Base-by-base conservation (phyloP, 306 rosid species). In the Citrullus colocynthis region DNA sequence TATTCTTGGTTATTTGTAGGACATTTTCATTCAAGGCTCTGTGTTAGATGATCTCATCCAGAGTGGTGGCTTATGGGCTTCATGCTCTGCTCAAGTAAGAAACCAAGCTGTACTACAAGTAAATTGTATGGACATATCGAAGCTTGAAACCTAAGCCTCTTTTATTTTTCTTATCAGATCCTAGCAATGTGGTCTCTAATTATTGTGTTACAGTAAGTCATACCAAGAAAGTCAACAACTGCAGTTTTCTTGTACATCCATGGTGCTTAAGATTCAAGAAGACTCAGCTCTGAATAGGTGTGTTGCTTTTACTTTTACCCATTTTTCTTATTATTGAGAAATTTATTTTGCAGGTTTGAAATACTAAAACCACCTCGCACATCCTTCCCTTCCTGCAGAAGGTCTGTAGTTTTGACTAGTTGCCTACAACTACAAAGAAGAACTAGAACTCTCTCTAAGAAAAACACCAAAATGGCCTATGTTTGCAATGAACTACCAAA, bases 1-100 rank as follows among this genome's bases (percentile, higher is more conserved):
- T 32, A 45, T 55, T 74, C 39, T 78, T 49, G 57, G 42, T 65
- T 37, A 17, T n/a, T 20, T 79, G 78, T 57, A 75, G 78, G 78
- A 75, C 60, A 48, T 70, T 42, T 73, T 39, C 57, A 37, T 34
- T 54, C 67, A 16, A 32, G 73, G 63, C 71, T 49, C 17, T 32
- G 52, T 61, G 34, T 78, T 78, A 44, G 32, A 48, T 62, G 73
- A 64, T 61, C 42, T 48, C 59, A 18, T 34, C 64, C 18, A 15
- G 18, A 58, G 62, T 72, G 24, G 58, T 60, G 54, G 64, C 78
- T 57, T 60, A 39, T 45, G 1, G 66, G 64, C 54, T 64, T 73
- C 56, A 30, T 18, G 54, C 59, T 74, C 64, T 44, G 32, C 66
- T 70, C 59, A 28, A 48, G 76, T 72, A 72, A 48, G 76, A 72